Evolutionary conservation across 164 flowering plant species (phyloP), one percentile per base, ranked within the genome.

Genomic region (Stephania cephalantha): DNA sequence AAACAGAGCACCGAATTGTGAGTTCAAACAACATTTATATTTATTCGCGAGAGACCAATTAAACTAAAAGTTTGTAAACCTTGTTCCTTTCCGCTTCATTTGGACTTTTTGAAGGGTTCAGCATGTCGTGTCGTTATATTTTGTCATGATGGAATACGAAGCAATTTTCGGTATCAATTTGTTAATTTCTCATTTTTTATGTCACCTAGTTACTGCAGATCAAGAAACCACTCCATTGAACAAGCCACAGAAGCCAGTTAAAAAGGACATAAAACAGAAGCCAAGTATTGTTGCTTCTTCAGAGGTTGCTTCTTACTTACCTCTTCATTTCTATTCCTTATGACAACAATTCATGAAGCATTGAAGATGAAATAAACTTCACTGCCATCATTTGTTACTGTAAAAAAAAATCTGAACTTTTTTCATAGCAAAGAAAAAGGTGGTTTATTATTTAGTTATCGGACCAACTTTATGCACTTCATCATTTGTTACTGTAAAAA

Each of bases 171-270:
- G 20, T 61, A 61, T 20, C 20, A 61, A 25, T 15, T 7, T n/a
- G 66, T 18, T 20, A 61, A 58, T 20, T 20, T 58, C 22, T 18
- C n/a, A 17, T 18, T 18, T 18, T 61, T 0, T 61, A 61, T 18
- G 25, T 61, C 25, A 20, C 20, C 8, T 22, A 20, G 66, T 61
- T 29, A 75, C 76, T 78, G 81, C 91, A 91, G 97, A 82, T 79
- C 42, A 58, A 66, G 87, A 81, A 74, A 76, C 78, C 71, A 63
- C 84, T 6, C 69, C 82, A 35, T 77, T 83, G 31, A 71, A 74
- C 74, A 87, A 85, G 75, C 73, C 87, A 71, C 78, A 61, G 53
- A 83, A 79, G 84, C 81, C 78, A 76, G 85, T 63, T 75, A 86
- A 86, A 55, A 79, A 77, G 83, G 72, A 70, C 69, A n/a, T 78